Percentiles rank a stretch among this genome's conserved stretches.
phyloP scores from a whole-genome alignment of 169 alveolate genomes.

The Eimeria tenella region DNA sequence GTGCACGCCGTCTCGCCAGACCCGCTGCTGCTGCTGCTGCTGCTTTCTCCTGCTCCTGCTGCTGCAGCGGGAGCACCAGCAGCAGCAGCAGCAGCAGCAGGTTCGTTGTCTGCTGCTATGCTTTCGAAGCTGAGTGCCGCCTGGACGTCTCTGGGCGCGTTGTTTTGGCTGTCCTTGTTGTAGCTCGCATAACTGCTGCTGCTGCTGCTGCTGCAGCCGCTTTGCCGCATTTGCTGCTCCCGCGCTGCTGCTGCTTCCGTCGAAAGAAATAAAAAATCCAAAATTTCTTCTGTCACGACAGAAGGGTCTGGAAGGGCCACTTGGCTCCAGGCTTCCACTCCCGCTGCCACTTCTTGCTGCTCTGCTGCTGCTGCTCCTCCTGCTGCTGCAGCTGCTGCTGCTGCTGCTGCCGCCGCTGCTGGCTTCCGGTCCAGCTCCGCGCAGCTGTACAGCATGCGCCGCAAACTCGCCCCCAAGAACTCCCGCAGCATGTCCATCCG shows the following conservation, averaged over 20 bases:
- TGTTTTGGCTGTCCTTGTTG: no score
- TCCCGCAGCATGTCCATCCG: constrained; percentile 32
- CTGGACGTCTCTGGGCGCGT: no score
- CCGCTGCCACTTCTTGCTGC: not conserved
- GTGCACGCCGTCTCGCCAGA: no score
- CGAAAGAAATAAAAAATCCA: constrained; percentile 60
- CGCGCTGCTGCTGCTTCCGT: constrained; percentile 23
- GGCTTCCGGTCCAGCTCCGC: no score
- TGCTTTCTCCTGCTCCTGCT: no score
- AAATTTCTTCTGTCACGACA: constrained; percentile 27
- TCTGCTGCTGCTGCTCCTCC: constrained; percentile 16
- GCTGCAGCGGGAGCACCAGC: no score
- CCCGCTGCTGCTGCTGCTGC: no score
- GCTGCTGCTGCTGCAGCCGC: no score
- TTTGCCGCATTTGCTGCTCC: constrained; percentile 16
- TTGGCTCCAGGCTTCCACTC: constrained; percentile 9
- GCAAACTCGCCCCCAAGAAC: not conserved
- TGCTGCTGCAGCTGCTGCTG: not conserved
- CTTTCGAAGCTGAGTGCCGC: no score
- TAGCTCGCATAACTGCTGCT: no score
- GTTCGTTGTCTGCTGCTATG: no score
- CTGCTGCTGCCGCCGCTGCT: constrained; percentile 30
- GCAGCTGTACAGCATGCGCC: constrained; percentile 33
- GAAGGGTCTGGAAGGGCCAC: not conserved
- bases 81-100: no score